Conservation (phyloP, 768 basidiomycete genomes). For the Russula vinacea region DNA sequence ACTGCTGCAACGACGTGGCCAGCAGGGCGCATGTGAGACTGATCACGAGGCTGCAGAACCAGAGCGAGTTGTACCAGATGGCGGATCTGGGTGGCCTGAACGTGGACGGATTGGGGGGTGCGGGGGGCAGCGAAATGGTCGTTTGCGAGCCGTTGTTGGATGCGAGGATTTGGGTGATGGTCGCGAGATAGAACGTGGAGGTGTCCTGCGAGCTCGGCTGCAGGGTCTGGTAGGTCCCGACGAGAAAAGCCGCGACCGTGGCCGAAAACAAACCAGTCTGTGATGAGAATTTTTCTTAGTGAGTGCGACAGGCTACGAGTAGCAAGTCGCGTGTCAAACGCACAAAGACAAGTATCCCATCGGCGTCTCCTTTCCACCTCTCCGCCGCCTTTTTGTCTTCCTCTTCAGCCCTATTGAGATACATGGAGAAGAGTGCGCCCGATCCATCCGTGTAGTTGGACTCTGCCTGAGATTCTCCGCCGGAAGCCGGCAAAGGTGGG, state of each 20-base stretch:
- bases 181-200: constrained; percentile 19
- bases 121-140: not conserved
- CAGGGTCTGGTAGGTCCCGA: constrained; percentile 19
- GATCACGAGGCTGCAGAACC: constrained; percentile 40
- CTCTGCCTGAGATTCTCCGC: constrained; percentile 12
- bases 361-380: constrained; percentile 23
- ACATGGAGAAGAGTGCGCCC: not conserved
- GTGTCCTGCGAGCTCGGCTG: constrained; percentile 19
- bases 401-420: too few species aligned
- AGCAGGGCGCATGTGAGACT: constrained; percentile 44
- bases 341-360: constrained; percentile 6
- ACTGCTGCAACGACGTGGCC: constrained; percentile 37
- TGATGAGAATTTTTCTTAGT: not conserved
- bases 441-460: constrained; percentile 19
- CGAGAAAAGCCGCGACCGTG: constrained; percentile 20
- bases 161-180: constrained; percentile 10
- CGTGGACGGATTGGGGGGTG: constrained; percentile 3
- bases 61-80: constrained; percentile 41
- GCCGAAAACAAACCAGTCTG: constrained; percentile 27
- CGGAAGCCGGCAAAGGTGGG: not conserved
- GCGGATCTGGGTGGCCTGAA: constrained; percentile 15
- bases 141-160: constrained; percentile 12
- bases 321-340: not conserved
- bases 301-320: too few species aligned
- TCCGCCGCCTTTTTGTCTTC: constrained; percentile 16